Evolutionary conservation across 352 stramenopile species (phyloP).

Genomic region (Phytophthora palmivora): DNA sequence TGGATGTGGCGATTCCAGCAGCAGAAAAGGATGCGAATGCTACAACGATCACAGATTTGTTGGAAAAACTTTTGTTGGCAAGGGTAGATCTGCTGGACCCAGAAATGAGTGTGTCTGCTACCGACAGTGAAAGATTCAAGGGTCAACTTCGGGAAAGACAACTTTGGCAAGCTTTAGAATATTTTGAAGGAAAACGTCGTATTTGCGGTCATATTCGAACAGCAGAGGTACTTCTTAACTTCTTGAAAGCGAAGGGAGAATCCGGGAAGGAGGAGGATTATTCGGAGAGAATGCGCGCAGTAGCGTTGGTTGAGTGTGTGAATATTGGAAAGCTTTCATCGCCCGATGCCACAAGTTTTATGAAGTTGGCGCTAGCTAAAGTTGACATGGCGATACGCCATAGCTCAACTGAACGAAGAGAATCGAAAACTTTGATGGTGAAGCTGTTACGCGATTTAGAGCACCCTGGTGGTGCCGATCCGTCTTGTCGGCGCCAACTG

Average conservation of each 20-base stretch:
- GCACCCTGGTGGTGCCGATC: slow-evolving; percentile 26
- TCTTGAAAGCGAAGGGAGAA: slow-evolving; percentile 23
- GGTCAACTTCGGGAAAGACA: slow-evolving; percentile 31
- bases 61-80: slow-evolving; percentile 56
- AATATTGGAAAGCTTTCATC: slow-evolving; percentile 43
- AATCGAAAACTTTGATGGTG: slow-evolving; percentile 39
- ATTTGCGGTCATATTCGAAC: slow-evolving; percentile 56
- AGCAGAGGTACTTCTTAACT: slow-evolving; percentile 35
- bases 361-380: slow-evolving; percentile 50
- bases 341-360: slow-evolving; percentile 35
- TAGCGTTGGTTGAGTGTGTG: slow-evolving; percentile 48
- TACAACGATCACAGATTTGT: slow-evolving; percentile 40
- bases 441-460: slow-evolving; percentile 38
- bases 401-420: slow-evolving; percentile 2
- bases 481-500: slow-evolving; percentile 32
- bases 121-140: slow-evolving; percentile 7
- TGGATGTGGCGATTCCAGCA: slow-evolving; percentile 34
- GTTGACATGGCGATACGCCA: slow-evolving; percentile 41
- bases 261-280: background rate
- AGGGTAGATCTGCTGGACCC: slow-evolving; percentile 57
- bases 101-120: slow-evolving; percentile 3
- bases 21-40: slow-evolving; percentile 29
- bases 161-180: slow-evolving; percentile 48
- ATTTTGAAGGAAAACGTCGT: slow-evolving; percentile 57
- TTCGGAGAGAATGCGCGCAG: slow-evolving; percentile 39